phyloP scores from a whole-genome alignment of 2,329 filamentous ascomycete species.

The Xylariaceae sp. region DNA sequence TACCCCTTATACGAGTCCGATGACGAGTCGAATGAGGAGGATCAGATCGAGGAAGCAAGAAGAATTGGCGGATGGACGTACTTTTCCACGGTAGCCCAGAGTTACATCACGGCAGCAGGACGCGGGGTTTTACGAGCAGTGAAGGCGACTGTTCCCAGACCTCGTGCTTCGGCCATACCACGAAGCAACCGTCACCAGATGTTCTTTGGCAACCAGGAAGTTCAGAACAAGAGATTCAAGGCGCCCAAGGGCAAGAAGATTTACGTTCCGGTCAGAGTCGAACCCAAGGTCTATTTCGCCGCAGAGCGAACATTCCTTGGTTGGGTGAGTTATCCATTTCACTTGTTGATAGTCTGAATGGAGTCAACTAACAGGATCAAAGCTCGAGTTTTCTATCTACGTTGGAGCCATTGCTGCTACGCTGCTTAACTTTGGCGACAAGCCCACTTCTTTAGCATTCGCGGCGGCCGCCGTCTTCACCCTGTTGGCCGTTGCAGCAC shows the following conservation, averaged over 20 bases:
- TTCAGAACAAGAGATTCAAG: conserved; percentile 57
- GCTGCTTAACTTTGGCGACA: conserved; percentile 71
- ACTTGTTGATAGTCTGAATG: background rate
- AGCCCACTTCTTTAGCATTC: conserved; percentile 55
- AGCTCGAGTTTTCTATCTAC: conserved; percentile 95
- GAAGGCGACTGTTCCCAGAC: conserved; percentile 49
- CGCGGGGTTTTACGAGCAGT: conserved; percentile 41
- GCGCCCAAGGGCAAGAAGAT: conserved; percentile 84
- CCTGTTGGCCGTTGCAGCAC: conserved; percentile 65
- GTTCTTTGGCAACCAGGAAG: conserved; percentile 51
- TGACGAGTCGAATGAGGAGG: conserved; percentile 70
- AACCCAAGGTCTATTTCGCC: conserved; percentile 97
- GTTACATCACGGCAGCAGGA: conserved; percentile 40
- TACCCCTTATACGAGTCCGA: conserved; percentile 90
- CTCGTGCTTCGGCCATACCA: conserved; percentile 52
- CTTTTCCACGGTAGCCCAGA: conserved; percentile 53
- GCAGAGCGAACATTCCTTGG: conserved; percentile 93
- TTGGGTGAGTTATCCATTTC: conserved; percentile 57
- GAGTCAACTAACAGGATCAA: conserved; percentile 6
- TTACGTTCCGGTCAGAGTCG: conserved; percentile 89
- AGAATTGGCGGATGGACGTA: conserved; percentile 73
- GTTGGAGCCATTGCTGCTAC: conserved; percentile 82
- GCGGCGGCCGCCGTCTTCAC: conserved; percentile 74
- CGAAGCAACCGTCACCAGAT: conserved; percentile 49
- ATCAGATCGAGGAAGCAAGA: conserved; percentile 71